A percentile compares a stretch with the other conserved stretches of the same genome.
These are phyloP conservation scores for Penicillium italicum DNA, from an alignment of 2,329 filamentous ascomycete genomes.

Conservation along the genomic window DNA sequence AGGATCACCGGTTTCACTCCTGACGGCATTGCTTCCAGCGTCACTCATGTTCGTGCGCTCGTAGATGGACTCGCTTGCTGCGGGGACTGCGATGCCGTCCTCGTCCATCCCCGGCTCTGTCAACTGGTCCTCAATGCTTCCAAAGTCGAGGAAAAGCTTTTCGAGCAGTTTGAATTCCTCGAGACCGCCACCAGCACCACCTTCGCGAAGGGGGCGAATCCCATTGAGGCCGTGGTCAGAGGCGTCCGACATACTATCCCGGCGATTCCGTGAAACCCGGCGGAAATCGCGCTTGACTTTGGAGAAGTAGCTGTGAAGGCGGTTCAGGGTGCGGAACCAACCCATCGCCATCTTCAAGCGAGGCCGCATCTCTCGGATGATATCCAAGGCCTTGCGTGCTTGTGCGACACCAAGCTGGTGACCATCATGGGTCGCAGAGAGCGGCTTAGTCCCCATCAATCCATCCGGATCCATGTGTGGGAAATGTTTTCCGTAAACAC, in stretches of 20 bases:
- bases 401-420: constrained; percentile 33
- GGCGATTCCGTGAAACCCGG: constrained; percentile 32
- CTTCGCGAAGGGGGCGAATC: constrained; percentile 31
- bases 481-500: constrained; percentile 54
- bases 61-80: constrained; percentile 19
- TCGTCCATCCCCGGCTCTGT: constrained; percentile 34
- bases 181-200: constrained; percentile 30
- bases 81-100: constrained; percentile 25
- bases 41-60: constrained; percentile 39
- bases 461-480: constrained; percentile 54
- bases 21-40: constrained; percentile 40
- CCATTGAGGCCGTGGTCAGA: constrained; percentile 30
- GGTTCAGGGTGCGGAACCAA: constrained; percentile 45
- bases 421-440: constrained; percentile 24
- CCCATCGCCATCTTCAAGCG: constrained; percentile 41
- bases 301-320: constrained; percentile 41
- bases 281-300: constrained; percentile 40
- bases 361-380: constrained; percentile 41
- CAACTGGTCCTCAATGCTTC: constrained; percentile 39
- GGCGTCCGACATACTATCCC: constrained; percentile 29
- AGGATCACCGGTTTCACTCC: constrained; percentile 37
- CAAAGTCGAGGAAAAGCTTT: constrained; percentile 41
- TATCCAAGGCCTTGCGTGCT: constrained; percentile 37
- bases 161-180: constrained; percentile 44
- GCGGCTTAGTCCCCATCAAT: constrained; percentile 40